phyloP scores from a whole-genome alignment of 2,329 filamentous ascomycete genomes.

The Cladosporium oxysporum region DNA sequence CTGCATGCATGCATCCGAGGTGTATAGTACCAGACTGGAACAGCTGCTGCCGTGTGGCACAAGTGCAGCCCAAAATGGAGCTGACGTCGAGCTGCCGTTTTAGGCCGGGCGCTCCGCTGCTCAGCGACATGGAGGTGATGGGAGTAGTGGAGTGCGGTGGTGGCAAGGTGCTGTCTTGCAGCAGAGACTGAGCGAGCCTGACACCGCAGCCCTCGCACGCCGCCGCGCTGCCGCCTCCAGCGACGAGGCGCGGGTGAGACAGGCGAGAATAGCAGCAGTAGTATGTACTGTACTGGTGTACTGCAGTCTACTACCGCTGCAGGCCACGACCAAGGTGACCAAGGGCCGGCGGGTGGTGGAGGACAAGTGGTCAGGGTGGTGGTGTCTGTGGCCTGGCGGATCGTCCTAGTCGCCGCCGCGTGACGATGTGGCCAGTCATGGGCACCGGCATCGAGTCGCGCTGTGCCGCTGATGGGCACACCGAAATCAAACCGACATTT shows the following conservation, averaged over 20 bases:
- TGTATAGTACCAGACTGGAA: constrained; percentile 12
- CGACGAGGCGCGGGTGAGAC: constrained; percentile 1
- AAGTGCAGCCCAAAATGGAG: constrained; percentile 3
- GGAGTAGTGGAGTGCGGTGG: background rate
- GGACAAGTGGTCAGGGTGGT: background rate
- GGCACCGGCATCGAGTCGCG: constrained; percentile 16
- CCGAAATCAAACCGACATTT: constrained; percentile 15
- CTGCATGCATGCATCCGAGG: constrained; percentile 14
- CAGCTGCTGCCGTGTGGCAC: constrained; percentile 13
- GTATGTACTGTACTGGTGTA: background rate
- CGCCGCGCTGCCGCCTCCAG: background rate
- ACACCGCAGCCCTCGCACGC: background rate
- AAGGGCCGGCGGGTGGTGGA: background rate
- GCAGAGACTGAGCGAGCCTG: background rate
- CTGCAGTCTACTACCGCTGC: background rate
- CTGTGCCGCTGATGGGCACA: constrained; percentile 6
- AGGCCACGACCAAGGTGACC: background rate
- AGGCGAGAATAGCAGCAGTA: background rate
- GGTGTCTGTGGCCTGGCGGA: background rate
- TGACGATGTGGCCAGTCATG: constrained; percentile 17
- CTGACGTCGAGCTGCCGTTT: constrained; percentile 10
- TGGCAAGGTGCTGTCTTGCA: constrained; percentile 15
- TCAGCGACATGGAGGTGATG: background rate
- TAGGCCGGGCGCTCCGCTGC: constrained; percentile 1
- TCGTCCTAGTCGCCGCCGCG: constrained; percentile 3